These are phyloP conservation scores for Ascosphaera pollenicola DNA, from an alignment of 2,329 filamentous ascomycete genomes.

Conservation along the genomic window DNA sequence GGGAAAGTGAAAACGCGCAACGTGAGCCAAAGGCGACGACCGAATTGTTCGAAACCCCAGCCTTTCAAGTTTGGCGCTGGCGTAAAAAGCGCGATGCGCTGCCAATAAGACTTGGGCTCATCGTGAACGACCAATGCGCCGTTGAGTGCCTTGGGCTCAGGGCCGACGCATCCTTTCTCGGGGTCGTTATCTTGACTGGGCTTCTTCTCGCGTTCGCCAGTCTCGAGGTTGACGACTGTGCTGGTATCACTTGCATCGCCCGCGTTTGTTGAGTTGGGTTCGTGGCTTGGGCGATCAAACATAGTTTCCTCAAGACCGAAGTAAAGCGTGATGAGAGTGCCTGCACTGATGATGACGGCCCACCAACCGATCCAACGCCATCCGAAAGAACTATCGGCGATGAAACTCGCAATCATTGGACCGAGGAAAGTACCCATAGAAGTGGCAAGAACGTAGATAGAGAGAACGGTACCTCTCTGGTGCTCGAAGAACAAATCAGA, in stretches of 20 bases:
- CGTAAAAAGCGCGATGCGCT: background rate
- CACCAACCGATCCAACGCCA: slow-evolving; percentile 32
- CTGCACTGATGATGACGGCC: slow-evolving; percentile 30
- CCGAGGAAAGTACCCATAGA: slow-evolving; percentile 24
- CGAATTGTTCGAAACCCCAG: slow-evolving; percentile 4
- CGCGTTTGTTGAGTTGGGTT: background rate
- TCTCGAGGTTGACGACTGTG: no score
- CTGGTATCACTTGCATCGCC: no score
- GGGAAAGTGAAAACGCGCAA: slow-evolving; percentile 12
- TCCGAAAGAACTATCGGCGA: slow-evolving; percentile 22
- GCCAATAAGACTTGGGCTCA: slow-evolving; percentile 2
- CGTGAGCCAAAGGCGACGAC: slow-evolving; percentile 7
- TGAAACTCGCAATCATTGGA: slow-evolving; percentile 28
- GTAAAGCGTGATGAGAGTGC: slow-evolving; percentile 30
- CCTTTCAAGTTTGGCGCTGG: slow-evolving; percentile 10
- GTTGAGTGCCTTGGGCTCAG: background rate
- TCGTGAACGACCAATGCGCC: slow-evolving; percentile 1
- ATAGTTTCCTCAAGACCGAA: slow-evolving; percentile 41
- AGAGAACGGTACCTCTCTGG: slow-evolving; percentile 21
- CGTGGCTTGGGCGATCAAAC: slow-evolving; percentile 19
- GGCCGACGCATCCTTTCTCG: background rate
- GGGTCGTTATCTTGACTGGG: background rate
- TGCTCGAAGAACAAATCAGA: slow-evolving; percentile 25
- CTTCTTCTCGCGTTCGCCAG: no score
- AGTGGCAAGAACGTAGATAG: slow-evolving; percentile 22